Evolutionary conservation across 805 yeast species (phyloP).

Genomic region (Wickerhamiella sorbophila): DNA sequence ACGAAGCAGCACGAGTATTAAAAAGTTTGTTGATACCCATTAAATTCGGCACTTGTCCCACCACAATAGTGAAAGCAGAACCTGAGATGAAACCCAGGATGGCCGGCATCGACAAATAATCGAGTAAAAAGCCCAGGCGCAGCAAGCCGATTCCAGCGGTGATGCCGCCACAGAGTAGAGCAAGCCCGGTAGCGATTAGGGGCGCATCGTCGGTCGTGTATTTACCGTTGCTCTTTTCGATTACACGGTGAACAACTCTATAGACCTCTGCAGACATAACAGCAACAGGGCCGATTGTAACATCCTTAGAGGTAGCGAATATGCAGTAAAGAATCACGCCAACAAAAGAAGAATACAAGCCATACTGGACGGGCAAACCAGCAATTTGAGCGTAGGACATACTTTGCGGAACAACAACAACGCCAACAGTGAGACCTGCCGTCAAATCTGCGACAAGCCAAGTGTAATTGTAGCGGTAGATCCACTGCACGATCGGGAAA

Average conservation of each 20-base stretch:
- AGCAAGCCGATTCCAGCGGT: slow-evolving; percentile 70
- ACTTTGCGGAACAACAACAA: slow-evolving; percentile 85
- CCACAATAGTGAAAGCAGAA: slow-evolving; percentile 68
- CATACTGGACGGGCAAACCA: slow-evolving; percentile 65
- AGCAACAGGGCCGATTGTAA: slow-evolving; percentile 92
- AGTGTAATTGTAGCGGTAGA: slow-evolving; percentile 59
- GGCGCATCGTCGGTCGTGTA: slow-evolving; percentile 37
- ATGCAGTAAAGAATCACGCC: slow-evolving; percentile 82
- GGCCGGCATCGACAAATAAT: slow-evolving; percentile 80
- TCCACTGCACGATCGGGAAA: slow-evolving; percentile 77
- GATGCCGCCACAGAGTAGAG: slow-evolving; percentile 74
- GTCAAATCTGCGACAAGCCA: slow-evolving; percentile 77
- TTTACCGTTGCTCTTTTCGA: slow-evolving; percentile 31
- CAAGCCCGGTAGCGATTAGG: slow-evolving; percentile 62
- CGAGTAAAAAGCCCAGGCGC: slow-evolving; percentile 77
- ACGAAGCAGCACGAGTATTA: slow-evolving; percentile 60
- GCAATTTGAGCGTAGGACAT: slow-evolving; percentile 93
- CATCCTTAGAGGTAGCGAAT: slow-evolving; percentile 92
- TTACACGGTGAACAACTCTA: slow-evolving; percentile 56
- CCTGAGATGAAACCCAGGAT: slow-evolving; percentile 93
- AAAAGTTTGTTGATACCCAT: slow-evolving; percentile 57
- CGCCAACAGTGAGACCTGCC: slow-evolving; percentile 89
- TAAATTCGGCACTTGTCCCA: slow-evolving; percentile 76
- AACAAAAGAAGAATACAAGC: slow-evolving; percentile 80
- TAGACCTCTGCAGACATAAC: slow-evolving; percentile 84